Percentiles rank a stretch among this genome's conserved stretches.
Evolutionary conservation across 352 stramenopile genomes (phyloP).

Genomic region (Globisporangium paroecandrum): DNA sequence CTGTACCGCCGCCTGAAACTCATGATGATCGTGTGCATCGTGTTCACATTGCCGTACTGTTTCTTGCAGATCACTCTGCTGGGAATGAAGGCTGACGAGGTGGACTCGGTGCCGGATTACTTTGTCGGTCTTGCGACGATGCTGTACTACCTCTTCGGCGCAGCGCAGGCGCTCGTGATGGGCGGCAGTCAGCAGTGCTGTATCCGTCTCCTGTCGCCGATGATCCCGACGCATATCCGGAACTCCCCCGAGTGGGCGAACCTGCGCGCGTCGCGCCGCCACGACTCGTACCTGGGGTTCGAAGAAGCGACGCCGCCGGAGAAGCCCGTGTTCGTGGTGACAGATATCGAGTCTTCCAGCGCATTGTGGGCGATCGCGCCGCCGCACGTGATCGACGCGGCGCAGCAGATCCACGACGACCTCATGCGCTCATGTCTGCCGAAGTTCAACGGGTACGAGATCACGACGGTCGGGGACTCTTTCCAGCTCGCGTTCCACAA

Average conservation of each 20-base stretch:
- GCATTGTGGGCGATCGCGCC: conserved; percentile 58
- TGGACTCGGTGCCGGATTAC: conserved; percentile 54
- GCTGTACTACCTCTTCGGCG: conserved; percentile 66
- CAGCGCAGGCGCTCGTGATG: conserved; percentile 62
- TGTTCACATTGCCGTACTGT: conserved; percentile 72
- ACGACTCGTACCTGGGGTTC: conserved; percentile 32
- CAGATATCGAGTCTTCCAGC: conserved; percentile 77
- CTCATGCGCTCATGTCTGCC: conserved; percentile 46
- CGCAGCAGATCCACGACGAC: conserved; percentile 63
- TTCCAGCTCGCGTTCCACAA: conserved; percentile 76
- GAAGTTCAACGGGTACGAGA: conserved; percentile 67
- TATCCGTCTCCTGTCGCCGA: conserved; percentile 43
- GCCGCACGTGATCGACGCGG: conserved; percentile 52
- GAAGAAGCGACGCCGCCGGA: conserved; percentile 30
- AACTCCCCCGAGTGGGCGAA: conserved; percentile 46
- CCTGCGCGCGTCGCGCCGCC: conserved; percentile 18
- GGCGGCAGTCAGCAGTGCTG: conserved; percentile 63
- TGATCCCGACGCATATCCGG: conserved; percentile 49
- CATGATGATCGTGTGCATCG: conserved; percentile 55
- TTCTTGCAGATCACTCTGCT: conserved; percentile 47
- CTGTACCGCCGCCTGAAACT: conserved; percentile 62
- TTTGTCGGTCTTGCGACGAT: conserved; percentile 50
- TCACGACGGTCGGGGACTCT: conserved; percentile 66
- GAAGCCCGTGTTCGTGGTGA: conserved; percentile 70
- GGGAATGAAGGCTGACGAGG: conserved; percentile 30